Evolutionary conservation across 139 green algal genomes (phyloP), one percentile per base, ranked within the genome.

Genomic region (Cymbomonas tetramitiformis): DNA sequence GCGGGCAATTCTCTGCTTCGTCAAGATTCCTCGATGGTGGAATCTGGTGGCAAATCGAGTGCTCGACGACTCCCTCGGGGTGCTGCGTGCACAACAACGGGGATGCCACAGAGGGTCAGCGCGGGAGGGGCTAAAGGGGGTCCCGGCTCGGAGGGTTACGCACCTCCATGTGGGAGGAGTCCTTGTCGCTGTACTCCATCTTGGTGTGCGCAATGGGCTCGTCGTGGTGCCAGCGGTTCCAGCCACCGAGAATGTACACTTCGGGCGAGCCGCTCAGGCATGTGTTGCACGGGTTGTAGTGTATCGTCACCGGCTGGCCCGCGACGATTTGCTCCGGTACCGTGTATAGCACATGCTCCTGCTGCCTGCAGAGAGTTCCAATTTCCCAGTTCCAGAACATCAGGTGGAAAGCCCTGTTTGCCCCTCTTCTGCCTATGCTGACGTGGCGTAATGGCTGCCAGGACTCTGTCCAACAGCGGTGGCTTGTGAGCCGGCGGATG

Each of bases 161-260:
- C n/a, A n/a, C n/a, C n/a, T n/a, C n/a, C n/a, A n/a, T n/a, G n/a
- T n/a, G n/a, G n/a, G n/a, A 64, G 52, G 59, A 30, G 2, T 4
- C n/a, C 15, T 55, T 53, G 38, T 79, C 61, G 2, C 69, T 68
- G 12, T 71, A 69, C 46, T 69, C 30, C 83, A 90, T 81, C 12
- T 59, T 67, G 28, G 63, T 63, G 1, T 69, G 58, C 21, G 19
- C 21, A 10, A 30, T 38, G 32, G 49, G 49, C 53, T 50, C 33
- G 24, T 19, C 8, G 36, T 51, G 36, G 23, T 12, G 28, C 53
- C 53, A 69, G 24, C 61, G 25, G 54, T 69, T 69, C 32, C 34
- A 67, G 1, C 54, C 49, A 30, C 39, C 48, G 49, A 48, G 10
- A 19, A 69, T 49, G 61, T 39, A 69, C 18, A 58, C 58, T 15